These are phyloP conservation scores for Aegilops tauschii DNA, from an alignment of 176 grass and related monocot species.

Conservation along the genomic window DNA sequence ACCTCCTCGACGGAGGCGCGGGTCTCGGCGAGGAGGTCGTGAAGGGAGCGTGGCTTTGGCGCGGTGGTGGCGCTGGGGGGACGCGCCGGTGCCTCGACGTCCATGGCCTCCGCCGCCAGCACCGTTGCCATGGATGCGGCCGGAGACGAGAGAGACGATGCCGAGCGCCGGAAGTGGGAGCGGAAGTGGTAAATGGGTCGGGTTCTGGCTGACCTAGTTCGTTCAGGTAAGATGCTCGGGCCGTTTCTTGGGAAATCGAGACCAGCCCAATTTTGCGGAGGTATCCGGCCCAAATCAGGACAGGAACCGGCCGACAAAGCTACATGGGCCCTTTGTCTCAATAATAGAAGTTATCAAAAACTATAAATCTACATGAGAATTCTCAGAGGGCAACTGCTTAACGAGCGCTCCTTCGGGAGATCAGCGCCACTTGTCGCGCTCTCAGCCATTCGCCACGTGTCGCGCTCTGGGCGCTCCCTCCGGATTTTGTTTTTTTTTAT, in stretches of 20 bases:
- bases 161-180: not conserved
- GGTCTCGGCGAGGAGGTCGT: slow-evolving; percentile 68
- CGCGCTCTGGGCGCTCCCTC: too few relatives aligned
- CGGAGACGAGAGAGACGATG: slow-evolving; percentile 16
- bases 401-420: too few relatives aligned
- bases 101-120: slow-evolving; percentile 59
- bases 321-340: too few relatives aligned
- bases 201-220: not conserved
- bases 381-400: too few relatives aligned
- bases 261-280: not conserved
- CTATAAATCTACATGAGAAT: too few relatives aligned
- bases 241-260: not conserved
- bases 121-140: slow-evolving; percentile 8
- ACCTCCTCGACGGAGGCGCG: slow-evolving; percentile 76
- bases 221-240: not conserved
- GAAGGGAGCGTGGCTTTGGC: slow-evolving; percentile 21
- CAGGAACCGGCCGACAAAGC: not conserved
- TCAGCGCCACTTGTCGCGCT: too few relatives aligned
- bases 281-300: not conserved
- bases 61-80: not conserved
- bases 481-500: too few relatives aligned
- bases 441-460: too few relatives aligned
- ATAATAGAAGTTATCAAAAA: too few relatives aligned
- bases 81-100: slow-evolving; percentile 29
- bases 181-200: not conserved